A percentile compares a stretch with the other conserved stretches of the same genome.
These are phyloP conservation scores for Trametes versicolor DNA, from an alignment of 1,284 basidiomycete genomes.

Conservation along the genomic window DNA sequence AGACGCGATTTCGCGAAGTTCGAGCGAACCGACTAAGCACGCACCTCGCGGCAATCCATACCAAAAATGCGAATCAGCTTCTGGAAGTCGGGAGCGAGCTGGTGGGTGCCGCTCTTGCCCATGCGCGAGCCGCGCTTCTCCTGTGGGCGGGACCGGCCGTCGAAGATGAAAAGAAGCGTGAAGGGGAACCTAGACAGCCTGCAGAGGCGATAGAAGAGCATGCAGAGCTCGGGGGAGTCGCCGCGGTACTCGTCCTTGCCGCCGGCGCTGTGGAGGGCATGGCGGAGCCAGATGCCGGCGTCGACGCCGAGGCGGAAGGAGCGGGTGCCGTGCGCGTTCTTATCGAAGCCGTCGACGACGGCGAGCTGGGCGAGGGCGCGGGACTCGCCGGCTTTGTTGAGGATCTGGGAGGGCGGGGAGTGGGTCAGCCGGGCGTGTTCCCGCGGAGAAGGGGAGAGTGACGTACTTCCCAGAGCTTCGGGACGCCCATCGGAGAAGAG, in stretches of 20 bases:
- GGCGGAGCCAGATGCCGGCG: slow-evolving; percentile 57
- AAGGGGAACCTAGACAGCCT: slow-evolving; percentile 62
- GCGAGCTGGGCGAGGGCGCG: slow-evolving; percentile 50
- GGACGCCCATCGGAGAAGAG: slow-evolving; percentile 42
- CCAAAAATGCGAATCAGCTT: slow-evolving; percentile 64
- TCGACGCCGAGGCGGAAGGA: slow-evolving; percentile 58
- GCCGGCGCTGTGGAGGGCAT: slow-evolving; percentile 42
- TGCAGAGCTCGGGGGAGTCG: slow-evolving; percentile 52
- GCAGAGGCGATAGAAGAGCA: slow-evolving; percentile 53
- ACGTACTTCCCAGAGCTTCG: slow-evolving; percentile 46
- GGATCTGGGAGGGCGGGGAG: slow-evolving; percentile 41
- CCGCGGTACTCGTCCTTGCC: slow-evolving; percentile 44
- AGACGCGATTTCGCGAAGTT: too few species aligned
- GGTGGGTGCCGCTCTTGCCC: slow-evolving; percentile 57
- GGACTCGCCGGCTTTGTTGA: slow-evolving; percentile 49
- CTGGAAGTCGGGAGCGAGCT: slow-evolving; percentile 52
- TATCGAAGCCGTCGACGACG: slow-evolving; percentile 54
- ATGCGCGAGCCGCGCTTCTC: slow-evolving; percentile 64
- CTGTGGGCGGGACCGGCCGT: slow-evolving; percentile 69
- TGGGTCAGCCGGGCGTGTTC: neutral
- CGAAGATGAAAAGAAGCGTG: slow-evolving; percentile 75
- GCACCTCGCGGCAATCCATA: slow-evolving; percentile 66
- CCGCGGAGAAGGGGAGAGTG: neutral
- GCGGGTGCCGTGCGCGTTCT: slow-evolving; percentile 49
- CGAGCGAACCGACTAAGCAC: slow-evolving; percentile 27